Conservation (phyloP, 2,329 filamentous ascomycete species). For the Blastomyces silverae region DNA sequence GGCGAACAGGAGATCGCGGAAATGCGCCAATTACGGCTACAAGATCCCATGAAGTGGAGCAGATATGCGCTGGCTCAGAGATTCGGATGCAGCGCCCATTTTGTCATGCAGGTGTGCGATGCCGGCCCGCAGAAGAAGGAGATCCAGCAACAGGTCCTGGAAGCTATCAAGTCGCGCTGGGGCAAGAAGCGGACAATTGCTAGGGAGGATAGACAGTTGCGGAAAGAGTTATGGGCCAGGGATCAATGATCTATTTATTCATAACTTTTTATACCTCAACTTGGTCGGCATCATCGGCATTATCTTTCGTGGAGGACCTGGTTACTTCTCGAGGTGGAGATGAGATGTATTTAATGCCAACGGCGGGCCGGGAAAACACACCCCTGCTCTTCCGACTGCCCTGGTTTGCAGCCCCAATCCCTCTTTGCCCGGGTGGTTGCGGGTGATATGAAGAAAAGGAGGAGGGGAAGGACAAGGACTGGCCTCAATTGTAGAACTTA, state of each 20-base stretch:
- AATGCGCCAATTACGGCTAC: slow-evolving; percentile 50
- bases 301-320: background rate
- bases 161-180: slow-evolving; percentile 54
- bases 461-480: background rate
- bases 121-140: slow-evolving; percentile 46
- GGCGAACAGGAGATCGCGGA: slow-evolving; percentile 51
- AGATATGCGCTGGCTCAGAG: slow-evolving; percentile 53
- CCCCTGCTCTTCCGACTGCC: background rate
- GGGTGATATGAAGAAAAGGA: background rate
- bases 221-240: slow-evolving; percentile 55
- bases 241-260: slow-evolving; percentile 40
- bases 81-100: slow-evolving; percentile 57
- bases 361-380: background rate
- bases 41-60: slow-evolving; percentile 55
- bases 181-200: slow-evolving; percentile 54
- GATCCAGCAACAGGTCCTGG: slow-evolving; percentile 44
- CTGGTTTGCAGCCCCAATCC: background rate
- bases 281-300: background rate
- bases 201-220: slow-evolving; percentile 53
- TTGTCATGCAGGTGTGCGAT: slow-evolving; percentile 54
- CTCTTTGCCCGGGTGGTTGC: background rate
- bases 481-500: background rate
- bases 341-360: background rate
- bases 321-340: background rate
- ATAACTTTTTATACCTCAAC: background rate